phyloP scores from a whole-genome alignment of 2,329 filamentous ascomycete species.

The Ustulina deusta region DNA sequence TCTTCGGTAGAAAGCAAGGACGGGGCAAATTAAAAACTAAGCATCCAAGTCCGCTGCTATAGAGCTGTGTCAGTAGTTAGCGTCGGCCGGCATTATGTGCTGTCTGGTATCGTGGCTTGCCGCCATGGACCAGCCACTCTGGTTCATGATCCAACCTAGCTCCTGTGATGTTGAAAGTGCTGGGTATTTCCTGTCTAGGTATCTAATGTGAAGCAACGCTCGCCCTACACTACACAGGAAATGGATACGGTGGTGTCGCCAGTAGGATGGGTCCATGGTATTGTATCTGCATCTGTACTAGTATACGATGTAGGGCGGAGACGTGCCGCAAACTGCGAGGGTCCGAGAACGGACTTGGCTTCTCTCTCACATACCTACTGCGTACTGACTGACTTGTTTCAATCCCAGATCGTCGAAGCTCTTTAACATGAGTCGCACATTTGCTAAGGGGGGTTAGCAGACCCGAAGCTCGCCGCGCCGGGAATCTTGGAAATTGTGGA shows the following conservation, averaged over 20 bases:
- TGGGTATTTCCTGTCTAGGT: constrained; percentile 2
- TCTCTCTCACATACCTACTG: constrained; percentile 1
- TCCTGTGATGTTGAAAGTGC: background rate
- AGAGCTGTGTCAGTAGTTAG: background rate
- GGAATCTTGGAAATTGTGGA: background rate
- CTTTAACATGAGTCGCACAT: constrained; percentile 28
- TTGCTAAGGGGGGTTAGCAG: constrained; percentile 12
- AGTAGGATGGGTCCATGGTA: constrained; percentile 10
- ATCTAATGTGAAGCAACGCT: constrained; percentile 16
- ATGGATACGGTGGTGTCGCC: constrained; percentile 18
- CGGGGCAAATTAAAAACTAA: too few species aligned
- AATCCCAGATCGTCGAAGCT: background rate
- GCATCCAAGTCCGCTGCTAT: background rate
- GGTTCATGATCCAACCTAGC: constrained; percentile 9
- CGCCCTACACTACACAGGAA: background rate
- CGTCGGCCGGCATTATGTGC: background rate
- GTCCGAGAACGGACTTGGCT: constrained; percentile 37
- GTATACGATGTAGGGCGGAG: background rate
- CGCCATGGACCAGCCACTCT: constrained; percentile 4
- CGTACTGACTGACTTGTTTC: background rate
- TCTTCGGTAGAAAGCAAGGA: too few species aligned
- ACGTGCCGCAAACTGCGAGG: constrained; percentile 9
- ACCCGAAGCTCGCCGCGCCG: constrained; percentile 27
- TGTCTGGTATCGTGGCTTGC: constrained; percentile 25
- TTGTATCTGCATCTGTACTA: background rate